Percentiles rank a stretch among this genome's conserved stretches.
phyloP scores from a whole-genome alignment of 805 yeast species.

The Blastobotrys muscicola region DNA sequence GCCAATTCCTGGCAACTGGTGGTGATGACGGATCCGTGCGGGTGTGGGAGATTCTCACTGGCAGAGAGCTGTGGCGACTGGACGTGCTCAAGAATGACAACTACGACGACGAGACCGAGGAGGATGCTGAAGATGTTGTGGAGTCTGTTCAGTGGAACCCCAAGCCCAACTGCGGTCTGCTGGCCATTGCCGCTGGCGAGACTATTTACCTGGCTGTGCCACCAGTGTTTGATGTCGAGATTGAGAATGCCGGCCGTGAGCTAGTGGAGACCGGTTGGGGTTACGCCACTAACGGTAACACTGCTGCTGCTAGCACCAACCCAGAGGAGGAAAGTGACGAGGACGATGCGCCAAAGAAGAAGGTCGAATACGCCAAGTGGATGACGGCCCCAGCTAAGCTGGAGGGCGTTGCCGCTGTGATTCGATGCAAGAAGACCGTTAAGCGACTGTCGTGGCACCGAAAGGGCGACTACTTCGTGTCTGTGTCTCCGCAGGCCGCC shows the following conservation, averaged over 20 bases:
- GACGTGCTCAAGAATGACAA: slow-evolving; percentile 28
- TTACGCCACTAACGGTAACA: slow-evolving; percentile 39
- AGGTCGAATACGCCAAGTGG: slow-evolving; percentile 65
- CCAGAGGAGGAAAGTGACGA: slow-evolving; percentile 28
- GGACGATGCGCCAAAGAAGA: slow-evolving; percentile 25
- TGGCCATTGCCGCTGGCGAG: slow-evolving; percentile 81
- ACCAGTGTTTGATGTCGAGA: slow-evolving; percentile 80
- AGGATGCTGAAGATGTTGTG: slow-evolving; percentile 57
- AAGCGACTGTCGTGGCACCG: slow-evolving; percentile 92
- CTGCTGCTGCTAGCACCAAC: slow-evolving; percentile 20
- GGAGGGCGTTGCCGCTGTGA: slow-evolving; percentile 63
- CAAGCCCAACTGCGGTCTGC: slow-evolving; percentile 55
- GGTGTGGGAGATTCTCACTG: slow-evolving; percentile 94
- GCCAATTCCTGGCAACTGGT: slow-evolving; percentile 95
- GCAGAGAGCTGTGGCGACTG: slow-evolving; percentile 73
- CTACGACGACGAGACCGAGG: slow-evolving; percentile 20
- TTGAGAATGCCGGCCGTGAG: slow-evolving; percentile 71
- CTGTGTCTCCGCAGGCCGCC: slow-evolving; percentile 91
- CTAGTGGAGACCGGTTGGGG: slow-evolving; percentile 90
- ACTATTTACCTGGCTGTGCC: slow-evolving; percentile 72
- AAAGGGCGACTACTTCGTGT: slow-evolving; percentile 92
- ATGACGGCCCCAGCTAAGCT: slow-evolving; percentile 62
- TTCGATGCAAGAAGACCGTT: slow-evolving; percentile 55
- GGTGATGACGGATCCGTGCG: slow-evolving; percentile 94
- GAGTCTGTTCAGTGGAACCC: slow-evolving; percentile 91